Conservation (phyloP, 345 rosid species). For the Eucalyptus urophylla region DNA sequence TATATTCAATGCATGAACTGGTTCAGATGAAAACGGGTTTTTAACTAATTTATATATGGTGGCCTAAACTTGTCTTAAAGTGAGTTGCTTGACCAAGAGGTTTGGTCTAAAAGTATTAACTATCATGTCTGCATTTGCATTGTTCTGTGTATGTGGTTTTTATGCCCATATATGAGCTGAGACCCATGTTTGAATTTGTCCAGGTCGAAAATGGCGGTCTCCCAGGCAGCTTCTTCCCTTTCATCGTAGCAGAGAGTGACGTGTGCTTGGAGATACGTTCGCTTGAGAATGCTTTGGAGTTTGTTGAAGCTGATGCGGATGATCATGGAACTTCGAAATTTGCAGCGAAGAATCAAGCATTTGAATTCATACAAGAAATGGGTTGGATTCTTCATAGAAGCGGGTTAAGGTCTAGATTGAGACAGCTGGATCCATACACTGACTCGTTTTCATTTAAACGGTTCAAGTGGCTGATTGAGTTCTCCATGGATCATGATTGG, state of each 20-base stretch:
- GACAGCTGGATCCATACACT: conserved; percentile 44
- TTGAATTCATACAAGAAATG: conserved; percentile 91
- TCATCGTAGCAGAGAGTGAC: conserved; percentile 78
- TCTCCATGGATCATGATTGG: conserved; percentile 96
- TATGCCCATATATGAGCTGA: not conserved
- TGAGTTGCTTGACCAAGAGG: not conserved
- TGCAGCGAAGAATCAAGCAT: conserved; percentile 56
- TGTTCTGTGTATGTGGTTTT: not conserved
- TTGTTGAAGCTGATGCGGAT: conserved; percentile 34
- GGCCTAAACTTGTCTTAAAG: not conserved
- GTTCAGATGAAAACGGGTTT: not conserved
- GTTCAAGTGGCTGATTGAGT: conserved; percentile 88
- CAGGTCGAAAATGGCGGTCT: conserved; percentile 92
- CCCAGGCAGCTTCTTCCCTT: conserved; percentile 89
- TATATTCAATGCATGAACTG: not conserved
- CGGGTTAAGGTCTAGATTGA: conserved; percentile 47
- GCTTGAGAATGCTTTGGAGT: conserved; percentile 65
- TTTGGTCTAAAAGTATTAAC: not conserved
- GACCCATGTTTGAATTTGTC: conserved; percentile 2
- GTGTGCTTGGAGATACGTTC: conserved; percentile 80
- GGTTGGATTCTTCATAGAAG: conserved; percentile 97
- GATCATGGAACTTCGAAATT: conserved; percentile 5
- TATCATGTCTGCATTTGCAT: not conserved
- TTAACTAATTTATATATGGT: not conserved
- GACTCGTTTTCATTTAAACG: conserved; percentile 57